A percentile compares a stretch with the other conserved stretches of the same genome.
phyloP scores from a whole-genome alignment of 768 basidiomycete species.

The Amanita subjunquillea region DNA sequence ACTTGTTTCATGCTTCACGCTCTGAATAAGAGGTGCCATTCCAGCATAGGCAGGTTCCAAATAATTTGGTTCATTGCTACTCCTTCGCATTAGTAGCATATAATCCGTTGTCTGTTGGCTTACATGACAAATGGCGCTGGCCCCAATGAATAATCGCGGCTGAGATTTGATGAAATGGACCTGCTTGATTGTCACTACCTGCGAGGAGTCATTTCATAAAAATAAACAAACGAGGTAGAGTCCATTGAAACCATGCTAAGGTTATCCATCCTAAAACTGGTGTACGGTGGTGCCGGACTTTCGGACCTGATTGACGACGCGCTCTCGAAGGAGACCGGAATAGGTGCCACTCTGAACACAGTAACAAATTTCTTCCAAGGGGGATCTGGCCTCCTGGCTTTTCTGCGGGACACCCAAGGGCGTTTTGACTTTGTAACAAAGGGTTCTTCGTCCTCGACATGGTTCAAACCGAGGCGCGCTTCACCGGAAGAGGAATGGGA shows the following conservation, averaged over 20 bases:
- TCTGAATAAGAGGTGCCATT: neutral
- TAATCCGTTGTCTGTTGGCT: neutral
- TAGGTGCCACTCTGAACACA: conserved; percentile 1
- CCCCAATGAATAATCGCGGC: neutral
- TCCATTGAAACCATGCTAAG: neutral
- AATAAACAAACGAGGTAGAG: conserved; percentile 2
- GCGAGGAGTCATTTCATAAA: neutral
- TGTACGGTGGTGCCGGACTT: neutral
- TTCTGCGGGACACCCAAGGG: conserved; percentile 6
- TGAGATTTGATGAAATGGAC: neutral
- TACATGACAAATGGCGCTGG: neutral
- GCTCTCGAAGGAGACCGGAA: neutral
- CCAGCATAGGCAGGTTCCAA: neutral
- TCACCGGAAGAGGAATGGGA: conserved; percentile 2
- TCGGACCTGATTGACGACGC: neutral
- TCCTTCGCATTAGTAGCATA: neutral
- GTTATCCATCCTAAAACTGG: neutral
- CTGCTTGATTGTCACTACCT: neutral
- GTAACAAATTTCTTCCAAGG: conserved; percentile 8
- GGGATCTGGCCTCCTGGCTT: neutral
- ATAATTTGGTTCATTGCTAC: neutral
- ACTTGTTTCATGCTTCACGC: neutral
- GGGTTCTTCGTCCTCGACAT: neutral
- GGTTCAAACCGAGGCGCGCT: neutral
- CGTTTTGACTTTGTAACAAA: neutral